These are phyloP conservation scores for Kwoniella dejecticola DNA, from an alignment of 768 basidiomycete genomes.

Conservation along the genomic window DNA sequence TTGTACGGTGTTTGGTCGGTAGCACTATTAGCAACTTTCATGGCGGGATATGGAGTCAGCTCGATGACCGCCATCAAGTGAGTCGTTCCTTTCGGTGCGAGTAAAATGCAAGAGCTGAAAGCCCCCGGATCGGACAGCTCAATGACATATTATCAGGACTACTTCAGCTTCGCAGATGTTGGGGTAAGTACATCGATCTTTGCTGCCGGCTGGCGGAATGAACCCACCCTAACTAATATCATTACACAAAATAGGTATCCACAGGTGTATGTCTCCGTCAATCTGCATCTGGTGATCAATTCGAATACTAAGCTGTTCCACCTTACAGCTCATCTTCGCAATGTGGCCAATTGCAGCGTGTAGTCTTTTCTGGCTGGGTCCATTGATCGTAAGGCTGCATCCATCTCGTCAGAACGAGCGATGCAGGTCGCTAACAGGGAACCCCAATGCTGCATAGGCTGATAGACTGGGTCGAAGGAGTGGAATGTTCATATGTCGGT, in stretches of 20 bases:
- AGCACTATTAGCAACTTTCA: slow-evolving; percentile 31
- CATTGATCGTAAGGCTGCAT: slow-evolving; percentile 25
- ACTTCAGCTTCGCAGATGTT: slow-evolving; percentile 31
- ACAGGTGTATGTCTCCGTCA: slow-evolving; percentile 30
- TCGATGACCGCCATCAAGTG: slow-evolving; percentile 43
- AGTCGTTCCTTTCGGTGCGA: no score
- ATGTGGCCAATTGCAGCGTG: slow-evolving; percentile 43
- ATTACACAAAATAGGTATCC: slow-evolving; percentile 22
- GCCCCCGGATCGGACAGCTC: no score
- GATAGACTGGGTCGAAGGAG: slow-evolving; percentile 34
- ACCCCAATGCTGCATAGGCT: slow-evolving; percentile 7
- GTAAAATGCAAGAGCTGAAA: no score
- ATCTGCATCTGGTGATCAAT: not conserved
- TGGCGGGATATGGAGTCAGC: slow-evolving; percentile 34
- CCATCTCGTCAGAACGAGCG: no score
- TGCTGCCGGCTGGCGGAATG: no score
- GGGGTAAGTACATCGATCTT: slow-evolving; percentile 25
- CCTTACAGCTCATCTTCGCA: slow-evolving; percentile 33
- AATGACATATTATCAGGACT: slow-evolving; percentile 29
- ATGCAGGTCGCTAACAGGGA: not conserved
- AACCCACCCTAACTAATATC: no score
- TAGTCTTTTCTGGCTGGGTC: slow-evolving; percentile 41
- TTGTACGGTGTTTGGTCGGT: slow-evolving; percentile 31
- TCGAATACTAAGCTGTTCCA: not conserved
- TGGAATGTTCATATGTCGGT: slow-evolving; percentile 34